These are phyloP conservation scores for Metarhizium anisopliae DNA, from an alignment of 2,329 filamentous ascomycete species.

Conservation along the genomic window DNA sequence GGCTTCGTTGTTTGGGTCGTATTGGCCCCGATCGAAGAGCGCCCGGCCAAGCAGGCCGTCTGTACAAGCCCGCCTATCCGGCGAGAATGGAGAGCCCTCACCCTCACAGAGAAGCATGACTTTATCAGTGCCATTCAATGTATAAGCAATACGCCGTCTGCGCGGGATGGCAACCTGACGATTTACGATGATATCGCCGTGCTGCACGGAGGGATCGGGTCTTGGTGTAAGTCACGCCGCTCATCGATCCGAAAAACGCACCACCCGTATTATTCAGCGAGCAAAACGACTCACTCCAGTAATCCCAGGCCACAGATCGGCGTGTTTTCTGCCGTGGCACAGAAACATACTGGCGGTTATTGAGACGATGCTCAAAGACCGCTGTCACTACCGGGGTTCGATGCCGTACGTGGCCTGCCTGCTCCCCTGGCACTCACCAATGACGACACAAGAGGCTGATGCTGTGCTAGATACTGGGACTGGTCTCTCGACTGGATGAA, in stretches of 20 bases:
- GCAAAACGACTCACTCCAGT: not conserved
- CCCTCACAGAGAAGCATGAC: not conserved
- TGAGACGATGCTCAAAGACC: not conserved
- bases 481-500: constrained; percentile 12
- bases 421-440: not conserved
- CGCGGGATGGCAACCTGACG: not conserved
- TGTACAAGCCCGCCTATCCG: not conserved
- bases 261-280: not conserved
- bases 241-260: not conserved
- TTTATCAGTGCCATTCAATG: constrained; percentile 1
- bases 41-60: not conserved
- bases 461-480: constrained; percentile 2
- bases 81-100: constrained; percentile 4
- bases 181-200: constrained; percentile 4
- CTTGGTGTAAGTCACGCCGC: constrained; percentile 1
- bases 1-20: not conserved
- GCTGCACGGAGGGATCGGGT: constrained; percentile 4
- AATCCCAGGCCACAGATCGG: constrained; percentile 3
- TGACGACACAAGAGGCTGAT: not conserved
- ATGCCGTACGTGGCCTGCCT: not conserved
- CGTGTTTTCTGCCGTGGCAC: constrained; percentile 6
- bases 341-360: not conserved
- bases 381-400: not conserved
- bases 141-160: not conserved
- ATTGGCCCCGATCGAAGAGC: not conserved